phyloP scores from a whole-genome alignment of 495 filamentous ascomycete species.

The Podospora comata region DNA sequence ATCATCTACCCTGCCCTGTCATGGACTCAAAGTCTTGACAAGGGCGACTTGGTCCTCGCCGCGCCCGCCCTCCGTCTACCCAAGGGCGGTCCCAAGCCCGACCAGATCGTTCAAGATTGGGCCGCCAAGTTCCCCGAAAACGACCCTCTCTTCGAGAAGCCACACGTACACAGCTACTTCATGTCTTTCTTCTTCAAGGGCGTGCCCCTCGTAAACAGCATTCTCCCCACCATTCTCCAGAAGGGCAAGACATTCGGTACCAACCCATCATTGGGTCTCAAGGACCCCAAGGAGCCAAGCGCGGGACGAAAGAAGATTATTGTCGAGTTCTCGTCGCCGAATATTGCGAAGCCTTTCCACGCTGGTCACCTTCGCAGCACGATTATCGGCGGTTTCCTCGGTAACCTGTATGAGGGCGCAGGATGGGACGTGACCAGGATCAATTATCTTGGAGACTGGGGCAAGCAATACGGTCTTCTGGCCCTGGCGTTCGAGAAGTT shows the following conservation, averaged over 20 bases:
- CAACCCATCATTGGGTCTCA: constrained; percentile 63
- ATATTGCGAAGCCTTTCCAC: constrained; percentile 67
- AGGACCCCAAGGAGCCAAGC: constrained; percentile 64
- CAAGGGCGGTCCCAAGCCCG: constrained; percentile 71
- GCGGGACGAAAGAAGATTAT: constrained; percentile 68
- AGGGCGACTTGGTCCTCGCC: constrained; percentile 81
- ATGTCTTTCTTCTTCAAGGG: constrained; percentile 79
- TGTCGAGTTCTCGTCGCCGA: constrained; percentile 58
- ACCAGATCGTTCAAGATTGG: constrained; percentile 68
- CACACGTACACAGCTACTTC: constrained; percentile 60
- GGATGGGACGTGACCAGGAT: constrained; percentile 62
- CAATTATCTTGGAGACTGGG: constrained; percentile 69
- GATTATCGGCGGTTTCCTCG: constrained; percentile 64
- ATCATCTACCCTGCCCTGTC: constrained; percentile 74
- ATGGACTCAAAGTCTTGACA: constrained; percentile 83
- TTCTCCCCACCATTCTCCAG: constrained; percentile 62
- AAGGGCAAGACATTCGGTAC: constrained; percentile 61
- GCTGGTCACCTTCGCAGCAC: constrained; percentile 65
- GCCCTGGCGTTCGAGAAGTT: constrained; percentile 58
- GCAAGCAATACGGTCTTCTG: constrained; percentile 63
- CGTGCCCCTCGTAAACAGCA: constrained; percentile 53
- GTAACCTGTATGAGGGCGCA: constrained; percentile 56
- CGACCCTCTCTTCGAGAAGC: constrained; percentile 66
- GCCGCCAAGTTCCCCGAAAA: constrained; percentile 66
- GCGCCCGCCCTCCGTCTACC: constrained; percentile 69